Evolutionary conservation across 2,329 filamentous ascomycete species (phyloP).

Genomic region (Plectosphaerella sp.): DNA sequence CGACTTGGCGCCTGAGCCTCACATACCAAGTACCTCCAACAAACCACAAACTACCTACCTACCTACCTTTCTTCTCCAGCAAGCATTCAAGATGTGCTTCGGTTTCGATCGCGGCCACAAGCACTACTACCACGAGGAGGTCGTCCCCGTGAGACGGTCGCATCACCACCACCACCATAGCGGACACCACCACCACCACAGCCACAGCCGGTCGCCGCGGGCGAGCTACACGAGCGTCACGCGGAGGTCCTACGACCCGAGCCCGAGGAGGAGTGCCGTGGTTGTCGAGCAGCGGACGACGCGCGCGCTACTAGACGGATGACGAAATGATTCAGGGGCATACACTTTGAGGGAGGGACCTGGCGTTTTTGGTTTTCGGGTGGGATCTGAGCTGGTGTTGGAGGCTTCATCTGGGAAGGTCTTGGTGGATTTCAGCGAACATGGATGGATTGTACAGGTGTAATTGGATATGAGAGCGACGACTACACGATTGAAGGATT

Average conservation of each 20-base stretch:
- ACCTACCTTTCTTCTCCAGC: background rate
- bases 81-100: slow-evolving; percentile 44
- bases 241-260: slow-evolving; percentile 29
- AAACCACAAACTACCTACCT: background rate
- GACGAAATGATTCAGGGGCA: background rate
- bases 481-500: no score
- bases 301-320: slow-evolving; percentile 21
- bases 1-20: background rate
- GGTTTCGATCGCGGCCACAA: slow-evolving; percentile 26
- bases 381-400: no score
- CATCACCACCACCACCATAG: slow-evolving; percentile 28
- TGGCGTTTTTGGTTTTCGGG: no score
- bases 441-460: no score
- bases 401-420: no score
- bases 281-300: slow-evolving; percentile 33
- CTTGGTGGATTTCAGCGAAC: no score
- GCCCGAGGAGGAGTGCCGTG: slow-evolving; percentile 38
- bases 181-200: slow-evolving; percentile 27
- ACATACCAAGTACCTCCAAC: background rate
- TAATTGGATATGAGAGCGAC: no score
- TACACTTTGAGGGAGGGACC: background rate
- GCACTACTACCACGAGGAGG: slow-evolving; percentile 54
- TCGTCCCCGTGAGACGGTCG: slow-evolving; percentile 38
- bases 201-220: slow-evolving; percentile 29
- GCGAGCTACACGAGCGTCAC: slow-evolving; percentile 38